These are phyloP conservation scores for Kwoniella mangroviensis DNA, from an alignment of 768 basidiomycete genomes.

Conservation along the genomic window DNA sequence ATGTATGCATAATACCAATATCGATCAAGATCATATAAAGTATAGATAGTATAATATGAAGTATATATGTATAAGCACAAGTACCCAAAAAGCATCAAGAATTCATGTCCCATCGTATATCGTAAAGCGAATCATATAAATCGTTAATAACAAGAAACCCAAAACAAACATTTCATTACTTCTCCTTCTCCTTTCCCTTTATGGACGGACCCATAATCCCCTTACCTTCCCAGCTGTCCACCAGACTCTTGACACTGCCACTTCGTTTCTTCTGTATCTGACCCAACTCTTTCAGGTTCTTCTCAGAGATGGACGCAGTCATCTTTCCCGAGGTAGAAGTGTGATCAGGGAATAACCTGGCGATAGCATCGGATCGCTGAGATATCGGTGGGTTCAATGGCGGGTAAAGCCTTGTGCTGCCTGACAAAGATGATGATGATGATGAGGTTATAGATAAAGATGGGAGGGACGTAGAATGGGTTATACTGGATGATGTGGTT, in stretches of 20 bases:
- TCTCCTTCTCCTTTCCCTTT: not conserved
- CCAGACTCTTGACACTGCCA: conserved; percentile 41
- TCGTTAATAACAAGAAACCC: conserved; percentile 1
- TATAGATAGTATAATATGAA: not conserved
- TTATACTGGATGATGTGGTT: conserved; percentile 2
- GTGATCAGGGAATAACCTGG: conserved; percentile 36
- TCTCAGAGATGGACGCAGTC: conserved; percentile 2
- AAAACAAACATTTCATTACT: not conserved
- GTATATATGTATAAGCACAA: not conserved
- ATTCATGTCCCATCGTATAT: not conserved
- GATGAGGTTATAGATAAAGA: not conserved
- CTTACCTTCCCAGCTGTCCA: conserved; percentile 37
- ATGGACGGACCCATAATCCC: conserved; percentile 4
- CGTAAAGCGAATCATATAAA: not conserved
- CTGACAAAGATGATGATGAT: conserved; percentile 11
- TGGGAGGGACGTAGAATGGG: conserved; percentile 1
- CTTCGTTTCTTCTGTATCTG: conserved; percentile 11
- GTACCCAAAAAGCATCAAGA: not conserved
- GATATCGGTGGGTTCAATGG: conserved; percentile 32
- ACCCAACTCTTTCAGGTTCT: not conserved
- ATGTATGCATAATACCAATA: too few relatives aligned
- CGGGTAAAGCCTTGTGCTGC: conserved; percentile 31
- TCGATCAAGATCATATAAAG: not conserved
- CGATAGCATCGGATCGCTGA: conserved; percentile 40
- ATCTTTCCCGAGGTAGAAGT: conserved; percentile 15